Evolutionary conservation across 768 basidiomycete genomes (phyloP).

Genomic region (Termitomyces sp.): DNA sequence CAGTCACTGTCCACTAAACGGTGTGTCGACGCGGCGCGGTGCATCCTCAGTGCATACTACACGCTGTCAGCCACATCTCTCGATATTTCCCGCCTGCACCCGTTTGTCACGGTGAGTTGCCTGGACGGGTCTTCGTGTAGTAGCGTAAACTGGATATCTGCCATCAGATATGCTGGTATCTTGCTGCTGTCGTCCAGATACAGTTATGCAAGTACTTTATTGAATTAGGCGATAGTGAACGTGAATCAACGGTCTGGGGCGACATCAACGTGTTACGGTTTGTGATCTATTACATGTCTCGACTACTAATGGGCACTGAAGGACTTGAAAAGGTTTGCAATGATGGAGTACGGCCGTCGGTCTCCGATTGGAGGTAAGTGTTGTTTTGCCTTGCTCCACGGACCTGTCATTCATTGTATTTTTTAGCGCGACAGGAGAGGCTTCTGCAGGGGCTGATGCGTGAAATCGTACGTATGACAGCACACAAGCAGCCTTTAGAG

Average conservation of each 20-base stretch:
- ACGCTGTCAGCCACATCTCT: slow-evolving; percentile 76
- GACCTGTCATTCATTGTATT: slow-evolving; percentile 1
- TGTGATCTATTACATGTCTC: slow-evolving; percentile 10
- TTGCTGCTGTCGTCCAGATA: slow-evolving; percentile 82
- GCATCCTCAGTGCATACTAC: slow-evolving; percentile 72
- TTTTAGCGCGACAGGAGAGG: slow-evolving; percentile 73
- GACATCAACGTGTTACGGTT: slow-evolving; percentile 83
- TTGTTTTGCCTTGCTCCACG: slow-evolving; percentile 9
- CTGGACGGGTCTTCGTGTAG: not conserved
- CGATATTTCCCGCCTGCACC: slow-evolving; percentile 75
- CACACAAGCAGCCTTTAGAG: slow-evolving; percentile 73
- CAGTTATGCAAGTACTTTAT: slow-evolving; percentile 85
- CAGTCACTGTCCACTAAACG: slow-evolving; percentile 61
- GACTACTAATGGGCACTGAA: not conserved
- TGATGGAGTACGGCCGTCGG: slow-evolving; percentile 73
- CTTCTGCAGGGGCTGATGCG: slow-evolving; percentile 79
- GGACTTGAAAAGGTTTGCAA: slow-evolving; percentile 53
- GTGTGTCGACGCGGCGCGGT: slow-evolving; percentile 70
- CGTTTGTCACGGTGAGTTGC: slow-evolving; percentile 66
- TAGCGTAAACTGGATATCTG: not conserved
- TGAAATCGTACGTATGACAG: slow-evolving; percentile 79
- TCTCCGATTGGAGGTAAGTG: slow-evolving; percentile 79
- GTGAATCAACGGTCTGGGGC: slow-evolving; percentile 79
- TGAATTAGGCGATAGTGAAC: slow-evolving; percentile 66
- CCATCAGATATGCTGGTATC: slow-evolving; percentile 81